A percentile compares a stretch with the other conserved stretches of the same genome.
phyloP scores from a whole-genome alignment of 495 filamentous ascomycete genomes.

The Monascus purpureus region DNA sequence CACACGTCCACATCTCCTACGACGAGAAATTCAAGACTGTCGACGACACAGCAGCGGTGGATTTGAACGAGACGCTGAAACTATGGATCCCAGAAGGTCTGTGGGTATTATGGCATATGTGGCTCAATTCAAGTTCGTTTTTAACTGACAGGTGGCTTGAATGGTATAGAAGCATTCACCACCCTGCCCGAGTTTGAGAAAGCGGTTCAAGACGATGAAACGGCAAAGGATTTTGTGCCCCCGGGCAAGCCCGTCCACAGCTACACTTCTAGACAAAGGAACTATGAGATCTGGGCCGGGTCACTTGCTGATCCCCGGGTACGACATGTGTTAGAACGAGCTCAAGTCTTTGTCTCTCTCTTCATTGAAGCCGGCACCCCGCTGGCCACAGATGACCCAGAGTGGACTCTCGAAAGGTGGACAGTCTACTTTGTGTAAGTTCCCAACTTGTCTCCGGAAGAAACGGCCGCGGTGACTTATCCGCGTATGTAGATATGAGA shows the following conservation, averaged over 20 bases:
- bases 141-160: too few relatives aligned
- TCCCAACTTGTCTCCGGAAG: background rate
- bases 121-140: too few relatives aligned
- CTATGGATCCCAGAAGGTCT: slow-evolving; percentile 55
- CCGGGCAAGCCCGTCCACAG: slow-evolving; percentile 40
- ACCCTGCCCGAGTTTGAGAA: slow-evolving; percentile 44
- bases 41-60: slow-evolving; percentile 53
- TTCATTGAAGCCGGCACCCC: slow-evolving; percentile 83
- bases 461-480: too few relatives aligned
- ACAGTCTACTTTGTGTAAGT: slow-evolving; percentile 64
- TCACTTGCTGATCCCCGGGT: slow-evolving; percentile 44
- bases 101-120: too few relatives aligned
- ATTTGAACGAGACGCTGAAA: slow-evolving; percentile 50
- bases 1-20: slow-evolving; percentile 57
- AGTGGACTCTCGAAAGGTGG: slow-evolving; percentile 68
- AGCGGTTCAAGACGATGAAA: slow-evolving; percentile 36
- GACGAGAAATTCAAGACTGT: slow-evolving; percentile 59
- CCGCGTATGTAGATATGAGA: slow-evolving; percentile 48
- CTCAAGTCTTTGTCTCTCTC: slow-evolving; percentile 71
- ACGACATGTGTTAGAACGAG: slow-evolving; percentile 52
- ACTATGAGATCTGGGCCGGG: slow-evolving; percentile 49
- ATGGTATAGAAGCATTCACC: slow-evolving; percentile 50
- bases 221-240: slow-evolving; percentile 44
- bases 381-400: slow-evolving; percentile 56
- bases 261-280: slow-evolving; percentile 34